These are phyloP conservation scores for Trametes elegans DNA, from an alignment of 768 basidiomycete species.

Conservation along the genomic window DNA sequence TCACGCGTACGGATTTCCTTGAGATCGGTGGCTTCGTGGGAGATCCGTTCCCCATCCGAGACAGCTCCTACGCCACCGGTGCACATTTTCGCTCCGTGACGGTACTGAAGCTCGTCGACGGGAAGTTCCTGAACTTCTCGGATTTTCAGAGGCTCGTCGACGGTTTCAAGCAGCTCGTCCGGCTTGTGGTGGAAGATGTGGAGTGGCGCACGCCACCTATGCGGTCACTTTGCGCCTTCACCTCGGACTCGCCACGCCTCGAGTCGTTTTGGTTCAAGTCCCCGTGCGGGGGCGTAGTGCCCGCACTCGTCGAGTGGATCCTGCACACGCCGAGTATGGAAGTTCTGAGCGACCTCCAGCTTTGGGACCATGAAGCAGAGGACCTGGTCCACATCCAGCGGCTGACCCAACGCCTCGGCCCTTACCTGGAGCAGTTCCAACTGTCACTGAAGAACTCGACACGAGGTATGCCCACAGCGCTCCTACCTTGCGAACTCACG, in stretches of 20 bases:
- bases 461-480: neutral
- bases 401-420: neutral
- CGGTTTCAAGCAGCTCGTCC: neutral
- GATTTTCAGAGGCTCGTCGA: slow-evolving; percentile 4
- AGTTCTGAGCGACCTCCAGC: slow-evolving; percentile 4
- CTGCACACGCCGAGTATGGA: neutral
- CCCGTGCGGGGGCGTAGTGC: neutral
- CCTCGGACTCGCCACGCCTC: neutral
- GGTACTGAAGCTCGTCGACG: neutral
- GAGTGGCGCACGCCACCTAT: neutral
- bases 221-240: neutral
- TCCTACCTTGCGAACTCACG: neutral
- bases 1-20: neutral
- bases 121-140: slow-evolving; percentile 3
- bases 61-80: neutral
- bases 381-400: neutral
- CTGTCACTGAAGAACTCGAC: neutral
- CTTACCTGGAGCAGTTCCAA: slow-evolving; percentile 5
- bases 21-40: neutral
- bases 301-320: slow-evolving; percentile 10
- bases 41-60: neutral
- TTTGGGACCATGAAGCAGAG: neutral
- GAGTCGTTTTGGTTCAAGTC: slow-evolving; percentile 9
- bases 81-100: neutral
- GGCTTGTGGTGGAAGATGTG: neutral